phyloP scores from a whole-genome alignment of 768 basidiomycete genomes.

The Dendrothele bispora region DNA sequence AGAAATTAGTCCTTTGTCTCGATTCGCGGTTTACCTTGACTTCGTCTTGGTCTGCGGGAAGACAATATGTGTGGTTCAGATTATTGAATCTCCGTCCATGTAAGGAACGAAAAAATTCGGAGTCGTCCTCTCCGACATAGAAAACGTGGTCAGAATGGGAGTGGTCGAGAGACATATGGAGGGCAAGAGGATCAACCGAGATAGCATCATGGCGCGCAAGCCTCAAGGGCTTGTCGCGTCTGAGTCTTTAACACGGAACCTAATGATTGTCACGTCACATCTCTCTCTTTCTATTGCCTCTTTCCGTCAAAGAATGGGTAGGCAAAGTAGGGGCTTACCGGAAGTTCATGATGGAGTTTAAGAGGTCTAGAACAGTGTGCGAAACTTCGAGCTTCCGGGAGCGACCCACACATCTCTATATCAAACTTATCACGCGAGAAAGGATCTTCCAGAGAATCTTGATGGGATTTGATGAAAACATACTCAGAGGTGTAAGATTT shows the following conservation, averaged over 20 bases:
- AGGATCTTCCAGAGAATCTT: too few relatives aligned
- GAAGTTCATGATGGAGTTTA: too few relatives aligned
- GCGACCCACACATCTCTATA: neutral
- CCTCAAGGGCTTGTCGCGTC: neutral
- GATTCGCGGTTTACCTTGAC: conserved; percentile 42
- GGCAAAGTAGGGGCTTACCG: too few relatives aligned
- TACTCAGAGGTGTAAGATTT: too few relatives aligned
- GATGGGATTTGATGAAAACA: too few relatives aligned
- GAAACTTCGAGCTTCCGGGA: too few relatives aligned
- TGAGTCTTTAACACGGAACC: neutral
- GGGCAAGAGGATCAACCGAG: neutral
- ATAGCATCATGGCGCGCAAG: conserved; percentile 6
- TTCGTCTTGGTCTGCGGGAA: conserved; percentile 69
- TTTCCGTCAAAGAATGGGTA: neutral
- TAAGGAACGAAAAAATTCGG: conserved; percentile 51
- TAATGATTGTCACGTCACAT: neutral
- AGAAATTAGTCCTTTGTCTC: too few relatives aligned
- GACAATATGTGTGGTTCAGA: conserved; percentile 56
- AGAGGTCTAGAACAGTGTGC: neutral
- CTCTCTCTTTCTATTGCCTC: neutral
- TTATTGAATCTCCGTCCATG: conserved; percentile 57
- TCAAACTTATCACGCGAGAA: neutral
- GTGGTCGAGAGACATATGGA: conserved; percentile 1
- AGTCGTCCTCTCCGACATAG: conserved; percentile 43
- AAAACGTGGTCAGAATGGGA: conserved; percentile 28